Evolutionary conservation across 495 filamentous ascomycete genomes (phyloP).

Genomic region (Cercophora sp.): DNA sequence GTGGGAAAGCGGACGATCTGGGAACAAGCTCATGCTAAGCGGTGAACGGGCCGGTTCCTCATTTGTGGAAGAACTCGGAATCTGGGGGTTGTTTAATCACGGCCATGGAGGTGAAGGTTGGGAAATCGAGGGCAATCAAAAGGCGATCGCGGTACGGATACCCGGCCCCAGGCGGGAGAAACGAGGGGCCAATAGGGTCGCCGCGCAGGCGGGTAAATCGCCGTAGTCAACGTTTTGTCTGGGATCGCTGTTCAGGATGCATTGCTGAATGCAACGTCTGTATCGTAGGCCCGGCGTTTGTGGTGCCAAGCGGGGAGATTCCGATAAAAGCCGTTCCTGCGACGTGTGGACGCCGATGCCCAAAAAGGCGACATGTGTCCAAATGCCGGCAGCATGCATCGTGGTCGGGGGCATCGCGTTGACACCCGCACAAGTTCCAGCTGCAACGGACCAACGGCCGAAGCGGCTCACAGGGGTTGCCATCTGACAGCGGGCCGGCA

Average conservation of each 20-base stretch:
- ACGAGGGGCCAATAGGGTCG: background rate
- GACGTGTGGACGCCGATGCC: too few relatives aligned
- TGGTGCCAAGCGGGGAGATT: conserved; percentile 3
- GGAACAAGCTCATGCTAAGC: background rate
- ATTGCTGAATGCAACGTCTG: conserved; percentile 2
- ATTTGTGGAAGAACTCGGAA: background rate
- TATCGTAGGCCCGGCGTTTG: background rate
- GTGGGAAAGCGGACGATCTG: conserved; percentile 30
- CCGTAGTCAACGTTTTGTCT: background rate
- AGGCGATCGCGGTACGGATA: background rate
- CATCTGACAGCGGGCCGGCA: too few relatives aligned
- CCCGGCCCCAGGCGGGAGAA: conserved; percentile 3
- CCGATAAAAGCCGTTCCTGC: background rate
- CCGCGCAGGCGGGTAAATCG: conserved; percentile 9
- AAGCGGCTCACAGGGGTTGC: too few relatives aligned
- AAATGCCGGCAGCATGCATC: background rate
- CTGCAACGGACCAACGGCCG: background rate
- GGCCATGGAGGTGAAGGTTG: background rate
- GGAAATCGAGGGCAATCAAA: background rate
- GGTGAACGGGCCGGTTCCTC: background rate
- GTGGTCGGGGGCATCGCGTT: background rate
- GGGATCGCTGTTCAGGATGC: conserved; percentile 2
- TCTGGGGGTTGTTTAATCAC: background rate
- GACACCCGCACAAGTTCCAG: background rate
- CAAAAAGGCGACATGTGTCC: background rate